Base-by-base conservation (phyloP, 2,329 filamentous ascomycete species). In the Stagonosporopsis cucurbitacearum region DNA sequence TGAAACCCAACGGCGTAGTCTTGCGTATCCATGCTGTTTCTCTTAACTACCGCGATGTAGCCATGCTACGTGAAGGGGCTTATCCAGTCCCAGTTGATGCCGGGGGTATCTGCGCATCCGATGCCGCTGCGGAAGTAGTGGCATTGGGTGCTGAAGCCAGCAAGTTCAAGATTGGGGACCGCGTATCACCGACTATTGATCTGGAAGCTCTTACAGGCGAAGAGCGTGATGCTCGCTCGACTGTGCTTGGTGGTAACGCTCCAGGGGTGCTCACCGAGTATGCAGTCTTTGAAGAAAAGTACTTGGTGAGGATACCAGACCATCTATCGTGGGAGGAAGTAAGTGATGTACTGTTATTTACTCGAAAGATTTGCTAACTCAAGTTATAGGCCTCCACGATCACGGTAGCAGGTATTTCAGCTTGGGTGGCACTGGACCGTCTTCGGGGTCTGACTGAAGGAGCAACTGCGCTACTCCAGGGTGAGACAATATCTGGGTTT, bases 281-380 rank as follows among this genome's bases (percentile, higher is more conserved):
- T 55, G 62, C 54, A 2, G 49, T 70, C 0, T 69, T 66, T 23
- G 57, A 66, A 4, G 65, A 69, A 33, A 58, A 67, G 26, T 22
- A 43, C 4, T 54, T 71, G 48, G 65, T 69, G 12, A 55, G 60
- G 37, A 4, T 71, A 39, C 66, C 69, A 2, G 17, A 26, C 15
- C 43, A 62, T 45, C 25, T 70, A 44, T 52, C 57, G 1, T 71
- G 67, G 66, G 68, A 66, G 44, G 67, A 71, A 54, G 66, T 66
- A 37, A 1, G 59, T 55, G 20, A n/a, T n/a, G n/a, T n/a, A 52
- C 54, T n/a, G 4, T 33, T 20, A 4, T 32, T n/a, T 20, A 13
- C 12, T 17, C 23, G 6, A 19, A 26, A 32, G n/a, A 13, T 5
- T 11, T 12, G 19, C 25, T 40, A 17, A 41, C n/a, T 30, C 25